phyloP scores from a whole-genome alignment of 345 rosid genomes.

The Anacardium occidentale region DNA sequence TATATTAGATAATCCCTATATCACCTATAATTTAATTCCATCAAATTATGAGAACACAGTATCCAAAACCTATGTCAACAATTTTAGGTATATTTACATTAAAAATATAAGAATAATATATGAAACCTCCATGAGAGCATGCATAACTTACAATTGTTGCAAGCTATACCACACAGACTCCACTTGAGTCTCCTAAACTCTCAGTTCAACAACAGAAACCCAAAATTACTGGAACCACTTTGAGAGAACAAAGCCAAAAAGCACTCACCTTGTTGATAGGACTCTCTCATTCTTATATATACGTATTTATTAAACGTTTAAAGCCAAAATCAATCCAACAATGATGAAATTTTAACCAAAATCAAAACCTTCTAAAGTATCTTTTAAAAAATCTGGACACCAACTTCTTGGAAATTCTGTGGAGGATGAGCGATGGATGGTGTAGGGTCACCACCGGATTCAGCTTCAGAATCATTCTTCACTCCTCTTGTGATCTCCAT shows the following conservation, averaged over 20 bases:
- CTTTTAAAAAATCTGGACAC: no score
- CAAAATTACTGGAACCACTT: slow-evolving; percentile 17
- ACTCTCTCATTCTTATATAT: neutral
- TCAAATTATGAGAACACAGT: no score
- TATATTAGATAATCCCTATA: no score
- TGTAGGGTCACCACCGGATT: slow-evolving; percentile 6
- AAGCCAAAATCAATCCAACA: neutral
- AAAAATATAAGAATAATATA: no score
- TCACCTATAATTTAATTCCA: no score
- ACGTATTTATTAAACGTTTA: neutral
- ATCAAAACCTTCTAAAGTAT: neutral
- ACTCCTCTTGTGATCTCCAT: slow-evolving; percentile 43
- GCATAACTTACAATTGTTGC: slow-evolving; percentile 6
- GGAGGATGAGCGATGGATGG: slow-evolving; percentile 25
- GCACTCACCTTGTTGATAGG: neutral
- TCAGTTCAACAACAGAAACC: slow-evolving; percentile 8
- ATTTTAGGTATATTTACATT: no score
- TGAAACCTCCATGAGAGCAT: neutral
- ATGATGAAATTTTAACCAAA: neutral
- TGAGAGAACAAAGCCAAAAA: neutral
- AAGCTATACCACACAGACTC: slow-evolving; percentile 16
- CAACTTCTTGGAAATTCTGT: neutral
- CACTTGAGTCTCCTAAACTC: neutral
- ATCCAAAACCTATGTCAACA: no score
- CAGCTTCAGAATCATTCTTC: slow-evolving; percentile 19